Percentiles rank a stretch among this genome's conserved stretches.
Evolutionary conservation across 2,329 filamentous ascomycete genomes (phyloP).

Genomic region (Aureobasidium sp.): DNA sequence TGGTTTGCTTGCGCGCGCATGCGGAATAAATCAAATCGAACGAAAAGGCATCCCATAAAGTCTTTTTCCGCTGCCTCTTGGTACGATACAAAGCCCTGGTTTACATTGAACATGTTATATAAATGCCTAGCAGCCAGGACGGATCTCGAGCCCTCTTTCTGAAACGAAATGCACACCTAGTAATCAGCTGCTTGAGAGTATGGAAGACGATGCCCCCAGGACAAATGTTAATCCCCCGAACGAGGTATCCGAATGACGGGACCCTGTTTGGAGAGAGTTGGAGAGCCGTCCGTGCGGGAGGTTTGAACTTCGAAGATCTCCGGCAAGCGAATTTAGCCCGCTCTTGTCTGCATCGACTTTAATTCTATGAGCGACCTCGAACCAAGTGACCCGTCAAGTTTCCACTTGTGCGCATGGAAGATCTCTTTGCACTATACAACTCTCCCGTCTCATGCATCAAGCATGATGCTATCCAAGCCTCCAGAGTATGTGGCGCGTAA

Average conservation of each 20-base stretch:
- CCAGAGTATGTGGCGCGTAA: background rate
- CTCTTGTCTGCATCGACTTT: background rate
- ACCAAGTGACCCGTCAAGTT: background rate
- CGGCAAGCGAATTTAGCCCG: background rate
- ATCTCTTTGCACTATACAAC: too few species aligned
- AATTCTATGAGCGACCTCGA: background rate
- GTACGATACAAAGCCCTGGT: too few species aligned
- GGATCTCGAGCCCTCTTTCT: background rate
- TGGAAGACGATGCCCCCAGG: background rate
- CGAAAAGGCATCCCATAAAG: background rate
- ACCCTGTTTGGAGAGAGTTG: background rate
- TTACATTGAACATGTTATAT: too few species aligned
- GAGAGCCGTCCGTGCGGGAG: background rate
- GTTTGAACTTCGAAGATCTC: background rate
- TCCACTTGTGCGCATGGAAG: background rate
- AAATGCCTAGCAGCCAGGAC: too few species aligned
- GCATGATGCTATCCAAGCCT: background rate
- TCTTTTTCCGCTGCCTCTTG: background rate
- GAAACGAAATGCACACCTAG: background rate
- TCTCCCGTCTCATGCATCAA: background rate
- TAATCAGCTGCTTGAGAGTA: background rate
- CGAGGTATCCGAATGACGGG: background rate
- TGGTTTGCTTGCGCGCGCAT: background rate
- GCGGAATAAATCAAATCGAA: slow-evolving; percentile 3
- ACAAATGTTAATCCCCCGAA: background rate